Base-by-base conservation (phyloP, 164 flowering plant genomes). In the Hamamelis virginiana region DNA sequence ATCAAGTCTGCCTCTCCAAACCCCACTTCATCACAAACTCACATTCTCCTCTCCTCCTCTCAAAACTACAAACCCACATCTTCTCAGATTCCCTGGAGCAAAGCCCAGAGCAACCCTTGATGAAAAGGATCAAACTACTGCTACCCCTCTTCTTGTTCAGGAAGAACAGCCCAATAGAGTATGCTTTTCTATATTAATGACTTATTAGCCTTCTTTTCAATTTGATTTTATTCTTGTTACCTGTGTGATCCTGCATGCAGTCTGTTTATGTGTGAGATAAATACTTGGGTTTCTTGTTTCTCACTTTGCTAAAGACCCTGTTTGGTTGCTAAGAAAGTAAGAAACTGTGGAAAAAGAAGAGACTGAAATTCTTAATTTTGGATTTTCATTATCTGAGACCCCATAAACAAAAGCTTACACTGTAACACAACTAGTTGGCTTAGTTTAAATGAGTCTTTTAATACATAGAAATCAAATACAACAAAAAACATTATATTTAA, bases 101-200 rank as follows among this genome's bases (percentile, higher is more conserved):
- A 69, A 27, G 18, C 69, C 77, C 67, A 72, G 80, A 80, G 80
- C 86, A 13, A 61, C 83, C 18, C 70, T 77, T 11, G 85, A 78
- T 58, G 83, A 72, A 55, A 71, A 59, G 33, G 74, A 72, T 63
- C 81, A 68, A 57, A 41, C 21, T 53, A 16, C 64, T 14, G 25
- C 72, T 6, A 57, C 67, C 23, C 71, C 82, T 44, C 58, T 66
- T 62, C 59, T 62, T 64, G 73, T 74, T 59, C 75, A 69, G 58
- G 72, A 81, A 55, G 55, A 74, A 23, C 74, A 19, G 43, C 68
- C 43, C 52, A 41, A 26, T 50, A 16, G 55, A 63, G 72, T 74
- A 67, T 10, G 38, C 22, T 44, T 14, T 9, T 59, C 22, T 48
- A 14, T 68, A 27, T 4, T 47, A n/a, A n/a, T n/a, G n/a, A n/a